phyloP scores from a whole-genome alignment of 495 filamentous ascomycete genomes.

The Annulohypoxylon bovei region DNA sequence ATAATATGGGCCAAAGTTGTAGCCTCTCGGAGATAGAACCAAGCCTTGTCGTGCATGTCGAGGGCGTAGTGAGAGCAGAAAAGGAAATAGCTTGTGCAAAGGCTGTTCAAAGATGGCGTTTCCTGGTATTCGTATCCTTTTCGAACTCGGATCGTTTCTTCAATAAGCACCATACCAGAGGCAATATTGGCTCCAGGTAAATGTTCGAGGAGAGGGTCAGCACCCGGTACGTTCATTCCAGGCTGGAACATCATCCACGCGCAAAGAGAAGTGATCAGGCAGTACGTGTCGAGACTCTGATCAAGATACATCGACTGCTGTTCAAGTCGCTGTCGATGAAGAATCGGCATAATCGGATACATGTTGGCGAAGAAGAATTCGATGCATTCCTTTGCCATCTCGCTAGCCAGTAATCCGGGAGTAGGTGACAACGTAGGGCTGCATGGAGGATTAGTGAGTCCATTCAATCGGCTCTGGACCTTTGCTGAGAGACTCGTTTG shows the following conservation, averaged over 20 bases:
- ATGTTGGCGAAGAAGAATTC: conserved; percentile 87
- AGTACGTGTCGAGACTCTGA: conserved; percentile 77
- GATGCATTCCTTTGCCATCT: conserved; percentile 74
- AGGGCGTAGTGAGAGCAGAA: conserved; percentile 80
- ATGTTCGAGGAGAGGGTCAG: conserved; percentile 63
- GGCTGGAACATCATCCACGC: conserved; percentile 89
- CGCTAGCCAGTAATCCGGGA: conserved; percentile 66
- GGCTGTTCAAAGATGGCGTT: conserved; percentile 69
- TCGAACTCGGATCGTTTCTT: conserved; percentile 79
- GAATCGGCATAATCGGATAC: conserved; percentile 84
- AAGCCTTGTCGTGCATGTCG: conserved; percentile 75
- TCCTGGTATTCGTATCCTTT: conserved; percentile 80
- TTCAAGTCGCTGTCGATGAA: conserved; percentile 73
- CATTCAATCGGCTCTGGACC: conserved; percentile 56
- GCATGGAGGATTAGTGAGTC: conserved; percentile 54
- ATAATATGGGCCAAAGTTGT: conserved; percentile 68
- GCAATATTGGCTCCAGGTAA: conserved; percentile 64
- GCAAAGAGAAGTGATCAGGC: conserved; percentile 79
- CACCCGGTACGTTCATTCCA: conserved; percentile 69
- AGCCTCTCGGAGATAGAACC: conserved; percentile 77
- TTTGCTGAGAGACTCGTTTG: conserved; percentile 66
- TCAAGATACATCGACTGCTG: conserved; percentile 71
- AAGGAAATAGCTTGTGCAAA: conserved; percentile 83
- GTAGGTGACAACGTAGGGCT: conserved; percentile 59
- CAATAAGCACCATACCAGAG: conserved; percentile 70